Evolutionary conservation across 768 basidiomycete species (phyloP).

Genomic region (Gelatoporia subvermispora): DNA sequence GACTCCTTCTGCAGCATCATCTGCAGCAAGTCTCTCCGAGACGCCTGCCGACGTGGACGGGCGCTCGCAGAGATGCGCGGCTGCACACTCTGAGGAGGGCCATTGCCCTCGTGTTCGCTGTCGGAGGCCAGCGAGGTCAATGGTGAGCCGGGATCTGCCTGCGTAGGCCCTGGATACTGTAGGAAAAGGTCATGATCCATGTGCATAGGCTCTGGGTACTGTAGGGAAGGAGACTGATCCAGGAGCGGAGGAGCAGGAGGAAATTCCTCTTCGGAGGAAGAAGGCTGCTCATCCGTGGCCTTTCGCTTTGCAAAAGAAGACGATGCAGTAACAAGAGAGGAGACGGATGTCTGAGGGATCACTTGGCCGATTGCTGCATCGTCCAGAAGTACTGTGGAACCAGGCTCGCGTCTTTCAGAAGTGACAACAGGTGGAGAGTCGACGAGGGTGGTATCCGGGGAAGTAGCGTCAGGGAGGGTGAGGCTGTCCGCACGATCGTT

Average conservation of each 20-base stretch:
- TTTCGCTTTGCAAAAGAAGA: background rate
- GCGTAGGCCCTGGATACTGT: no score
- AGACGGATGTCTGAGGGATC: background rate
- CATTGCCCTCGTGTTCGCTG: background rate
- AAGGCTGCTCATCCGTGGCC: background rate
- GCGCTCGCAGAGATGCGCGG: background rate
- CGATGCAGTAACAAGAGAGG: background rate
- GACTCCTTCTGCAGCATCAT: conserved; percentile 1
- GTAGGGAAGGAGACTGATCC: background rate
- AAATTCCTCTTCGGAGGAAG: background rate
- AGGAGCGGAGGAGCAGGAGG: background rate
- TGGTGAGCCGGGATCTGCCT: background rate
- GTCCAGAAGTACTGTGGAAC: background rate
- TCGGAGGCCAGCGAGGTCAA: background rate
- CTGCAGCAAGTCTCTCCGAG: background rate
- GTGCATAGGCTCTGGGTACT: no score
- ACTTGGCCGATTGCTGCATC: background rate
- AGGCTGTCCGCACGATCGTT: no score
- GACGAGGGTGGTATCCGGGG: background rate
- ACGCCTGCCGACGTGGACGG: conserved; percentile 10
- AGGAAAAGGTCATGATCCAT: no score
- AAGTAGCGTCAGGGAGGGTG: background rate
- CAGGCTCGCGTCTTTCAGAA: background rate
- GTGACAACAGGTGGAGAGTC: background rate
- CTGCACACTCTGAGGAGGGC: background rate